Conservation (phyloP, 129 eudicot species). For the Flaveria brownii region DNA sequence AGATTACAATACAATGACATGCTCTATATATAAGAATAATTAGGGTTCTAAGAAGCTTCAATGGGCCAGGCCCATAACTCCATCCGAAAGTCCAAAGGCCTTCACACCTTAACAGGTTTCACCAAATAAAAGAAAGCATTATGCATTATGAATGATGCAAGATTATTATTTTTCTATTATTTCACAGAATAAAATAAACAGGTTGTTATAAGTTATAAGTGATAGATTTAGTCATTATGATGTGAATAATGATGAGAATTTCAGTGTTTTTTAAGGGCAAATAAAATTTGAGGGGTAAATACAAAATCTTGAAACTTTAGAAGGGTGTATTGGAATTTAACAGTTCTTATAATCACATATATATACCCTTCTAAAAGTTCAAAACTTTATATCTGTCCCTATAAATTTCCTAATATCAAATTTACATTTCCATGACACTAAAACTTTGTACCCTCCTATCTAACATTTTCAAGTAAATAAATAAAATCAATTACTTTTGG, state of each 20-base stretch:
- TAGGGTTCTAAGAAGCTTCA: too few species aligned
- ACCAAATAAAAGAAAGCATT: background rate
- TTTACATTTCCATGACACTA: background rate
- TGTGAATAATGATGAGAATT: too few species aligned
- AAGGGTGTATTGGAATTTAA: background rate
- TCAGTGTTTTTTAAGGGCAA: background rate
- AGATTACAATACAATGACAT: too few species aligned
- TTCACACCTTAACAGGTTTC: too few species aligned
- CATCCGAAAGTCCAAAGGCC: too few species aligned
- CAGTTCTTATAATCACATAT: background rate
- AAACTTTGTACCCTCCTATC: background rate
- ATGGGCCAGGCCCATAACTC: too few species aligned
- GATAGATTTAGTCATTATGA: background rate
- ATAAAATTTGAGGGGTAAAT: background rate
- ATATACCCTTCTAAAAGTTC: background rate
- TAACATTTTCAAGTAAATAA: background rate
- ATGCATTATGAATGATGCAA: background rate
- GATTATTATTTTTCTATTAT: background rate
- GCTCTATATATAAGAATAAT: too few species aligned
- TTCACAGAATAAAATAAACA: background rate
- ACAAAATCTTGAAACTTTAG: background rate
- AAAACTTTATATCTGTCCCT: background rate
- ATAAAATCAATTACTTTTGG: background rate
- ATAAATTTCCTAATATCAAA: background rate
- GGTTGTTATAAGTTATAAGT: background rate